Evolutionary conservation across 1,139 yeast genomes (phyloP).

Genomic region (Magnusiomyces sp.): DNA sequence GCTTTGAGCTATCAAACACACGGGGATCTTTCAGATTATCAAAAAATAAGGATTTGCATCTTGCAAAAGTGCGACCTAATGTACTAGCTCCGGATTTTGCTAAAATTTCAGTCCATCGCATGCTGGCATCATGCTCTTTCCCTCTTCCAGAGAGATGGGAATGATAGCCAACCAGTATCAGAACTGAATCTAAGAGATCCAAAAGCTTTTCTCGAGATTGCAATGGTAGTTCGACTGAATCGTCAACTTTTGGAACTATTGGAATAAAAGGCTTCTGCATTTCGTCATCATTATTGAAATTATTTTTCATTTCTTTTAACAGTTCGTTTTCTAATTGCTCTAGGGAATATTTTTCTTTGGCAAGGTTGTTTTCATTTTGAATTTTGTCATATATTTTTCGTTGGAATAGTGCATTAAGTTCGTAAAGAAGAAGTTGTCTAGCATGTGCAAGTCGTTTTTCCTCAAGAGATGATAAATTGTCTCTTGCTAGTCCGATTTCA

Average conservation of each 20-base stretch:
- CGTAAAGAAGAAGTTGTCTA: slow-evolving; percentile 14
- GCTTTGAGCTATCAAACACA: neutral
- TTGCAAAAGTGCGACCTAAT: slow-evolving; percentile 13
- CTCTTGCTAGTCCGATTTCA: slow-evolving; percentile 1
- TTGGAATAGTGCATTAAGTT: slow-evolving; percentile 19
- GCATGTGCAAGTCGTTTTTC: slow-evolving; percentile 4
- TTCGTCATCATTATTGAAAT: neutral
- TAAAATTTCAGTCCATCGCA: slow-evolving; percentile 2
- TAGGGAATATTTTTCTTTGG: neutral
- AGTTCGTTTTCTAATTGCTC: neutral
- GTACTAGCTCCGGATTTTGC: slow-evolving; percentile 8
- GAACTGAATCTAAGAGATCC: slow-evolving; percentile 9
- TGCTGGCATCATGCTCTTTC: neutral
- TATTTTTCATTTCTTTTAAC: neutral
- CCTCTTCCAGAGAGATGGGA: neutral
- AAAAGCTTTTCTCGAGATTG: slow-evolving; percentile 15
- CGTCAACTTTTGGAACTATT: slow-evolving; percentile 15
- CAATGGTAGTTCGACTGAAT: slow-evolving; percentile 16
- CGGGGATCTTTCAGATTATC: slow-evolving; percentile 1
- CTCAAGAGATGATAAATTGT: neutral
- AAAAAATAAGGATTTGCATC: slow-evolving; percentile 18
- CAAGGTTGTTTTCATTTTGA: slow-evolving; percentile 6
- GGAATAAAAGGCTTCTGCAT: neutral
- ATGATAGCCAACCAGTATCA: slow-evolving; percentile 9
- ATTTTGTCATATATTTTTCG: slow-evolving; percentile 15